These are phyloP conservation scores for Camptophora hylomeconis DNA, from an alignment of 2,329 filamentous ascomycete genomes.

Conservation along the genomic window DNA sequence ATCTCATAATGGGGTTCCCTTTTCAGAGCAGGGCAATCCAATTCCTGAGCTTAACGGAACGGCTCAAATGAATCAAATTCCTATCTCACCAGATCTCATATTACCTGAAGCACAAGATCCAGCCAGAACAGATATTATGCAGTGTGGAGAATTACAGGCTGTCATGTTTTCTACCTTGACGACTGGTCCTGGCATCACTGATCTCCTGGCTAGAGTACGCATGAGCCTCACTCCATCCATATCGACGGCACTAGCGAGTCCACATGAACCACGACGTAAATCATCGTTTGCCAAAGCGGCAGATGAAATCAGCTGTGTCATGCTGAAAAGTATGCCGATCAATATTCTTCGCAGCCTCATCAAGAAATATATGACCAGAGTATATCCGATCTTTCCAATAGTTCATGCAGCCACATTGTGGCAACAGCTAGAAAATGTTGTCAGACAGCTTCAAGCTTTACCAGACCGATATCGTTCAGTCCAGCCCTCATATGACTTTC, in stretches of 20 bases:
- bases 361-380: constrained; percentile 21
- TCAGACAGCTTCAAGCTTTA: constrained; percentile 13
- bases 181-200: constrained; percentile 19
- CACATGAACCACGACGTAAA: constrained; percentile 11
- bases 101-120: constrained; percentile 9
- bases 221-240: constrained; percentile 24
- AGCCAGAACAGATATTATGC: constrained; percentile 18
- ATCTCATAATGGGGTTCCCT: constrained; percentile 13
- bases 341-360: constrained; percentile 18
- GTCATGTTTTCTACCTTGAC: constrained; percentile 21
- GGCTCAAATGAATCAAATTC: constrained; percentile 6
- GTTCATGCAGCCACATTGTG: constrained; percentile 18
- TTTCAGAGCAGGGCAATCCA: constrained; percentile 9
- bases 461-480: constrained; percentile 14
- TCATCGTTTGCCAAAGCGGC: constrained; percentile 7
- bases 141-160: constrained; percentile 19
- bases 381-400: constrained; percentile 21
- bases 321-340: constrained; percentile 17
- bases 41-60: constrained; percentile 10
- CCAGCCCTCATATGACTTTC: constrained; percentile 20
- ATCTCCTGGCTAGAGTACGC: constrained; percentile 20
- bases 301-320: constrained; percentile 15
- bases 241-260: constrained; percentile 16
- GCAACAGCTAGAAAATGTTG: constrained; percentile 18
- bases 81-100: constrained; percentile 4